Conservation (phyloP, 2,329 filamentous ascomycete genomes). For the Stagonosporopsis tanaceti region DNA sequence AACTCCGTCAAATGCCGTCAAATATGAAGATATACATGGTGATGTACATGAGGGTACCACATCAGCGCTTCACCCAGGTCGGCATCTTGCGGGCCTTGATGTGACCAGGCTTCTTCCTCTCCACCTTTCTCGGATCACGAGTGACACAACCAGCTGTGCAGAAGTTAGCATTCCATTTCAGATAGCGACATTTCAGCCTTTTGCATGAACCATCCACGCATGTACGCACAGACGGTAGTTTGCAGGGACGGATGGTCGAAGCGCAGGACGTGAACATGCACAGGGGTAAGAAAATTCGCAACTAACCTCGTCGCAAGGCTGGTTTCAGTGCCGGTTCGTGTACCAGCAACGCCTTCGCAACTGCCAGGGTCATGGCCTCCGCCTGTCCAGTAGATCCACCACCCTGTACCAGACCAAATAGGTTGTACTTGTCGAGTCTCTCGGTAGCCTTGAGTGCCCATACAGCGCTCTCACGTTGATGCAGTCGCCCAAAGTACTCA, state of each 20-base stretch:
- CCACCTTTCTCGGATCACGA: conserved; percentile 87
- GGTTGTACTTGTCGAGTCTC: conserved; percentile 93
- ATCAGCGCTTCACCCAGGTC: conserved; percentile 88
- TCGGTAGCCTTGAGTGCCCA: conserved; percentile 88
- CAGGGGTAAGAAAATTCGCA: conserved; percentile 14
- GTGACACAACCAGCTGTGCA: conserved; percentile 85
- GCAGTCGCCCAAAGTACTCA: conserved; percentile 83
- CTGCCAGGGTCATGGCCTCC: conserved; percentile 88
- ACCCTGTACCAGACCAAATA: conserved; percentile 84
- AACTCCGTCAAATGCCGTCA: conserved; percentile 26
- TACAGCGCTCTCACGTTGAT: conserved; percentile 92
- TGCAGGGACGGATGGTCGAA: conserved; percentile 7
- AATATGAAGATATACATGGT: conserved; percentile 23
- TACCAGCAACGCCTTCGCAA: conserved; percentile 85
- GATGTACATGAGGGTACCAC: conserved; percentile 32
- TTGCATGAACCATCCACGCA: conserved; percentile 13
- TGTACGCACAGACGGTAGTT: neutral
- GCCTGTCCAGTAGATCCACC: conserved; percentile 95
- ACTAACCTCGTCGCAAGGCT: conserved; percentile 85
- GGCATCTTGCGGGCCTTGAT: conserved; percentile 98
- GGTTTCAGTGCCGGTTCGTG: conserved; percentile 95
- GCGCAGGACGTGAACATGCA: conserved; percentile 10
- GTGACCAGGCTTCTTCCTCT: conserved; percentile 97
- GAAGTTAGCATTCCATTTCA: conserved; percentile 52
- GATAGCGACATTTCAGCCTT: neutral